Percentiles rank a stretch among this genome's conserved stretches.
Evolutionary conservation across 2,329 filamentous ascomycete genomes (phyloP).

Genomic region (Elsinoe fawcettii): DNA sequence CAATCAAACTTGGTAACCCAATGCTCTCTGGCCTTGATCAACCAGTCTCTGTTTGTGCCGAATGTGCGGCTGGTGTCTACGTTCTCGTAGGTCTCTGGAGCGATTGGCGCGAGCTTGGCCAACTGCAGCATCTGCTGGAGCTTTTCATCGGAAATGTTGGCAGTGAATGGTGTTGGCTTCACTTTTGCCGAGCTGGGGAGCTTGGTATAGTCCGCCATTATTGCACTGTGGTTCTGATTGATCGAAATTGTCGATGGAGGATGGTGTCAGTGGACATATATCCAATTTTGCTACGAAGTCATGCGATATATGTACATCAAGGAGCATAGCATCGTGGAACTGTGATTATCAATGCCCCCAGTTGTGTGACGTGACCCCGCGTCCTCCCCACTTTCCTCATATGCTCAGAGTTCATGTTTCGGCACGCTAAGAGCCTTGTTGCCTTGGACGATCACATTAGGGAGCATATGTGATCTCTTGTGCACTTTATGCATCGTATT

Average conservation of each 20-base stretch:
- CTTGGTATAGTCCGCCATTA: slow-evolving; percentile 24
- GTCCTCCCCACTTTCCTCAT: not conserved
- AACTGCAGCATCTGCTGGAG: slow-evolving; percentile 42
- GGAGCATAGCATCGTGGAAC: not conserved
- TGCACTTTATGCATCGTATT: not conserved
- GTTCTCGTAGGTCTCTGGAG: slow-evolving; percentile 44
- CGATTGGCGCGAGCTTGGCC: slow-evolving; percentile 42
- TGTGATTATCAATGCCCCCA: slow-evolving; percentile 6
- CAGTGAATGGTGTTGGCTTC: slow-evolving; percentile 36
- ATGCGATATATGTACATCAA: not conserved
- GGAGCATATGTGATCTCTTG: not conserved
- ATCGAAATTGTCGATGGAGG: not conserved
- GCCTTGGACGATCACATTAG: not conserved
- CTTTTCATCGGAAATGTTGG: slow-evolving; percentile 37
- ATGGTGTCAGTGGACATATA: too few relatives aligned
- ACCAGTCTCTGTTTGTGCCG: slow-evolving; percentile 43
- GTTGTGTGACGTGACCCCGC: slow-evolving; percentile 9
- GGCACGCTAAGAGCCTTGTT: not conserved
- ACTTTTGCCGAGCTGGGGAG: slow-evolving; percentile 33
- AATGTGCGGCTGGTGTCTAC: slow-evolving; percentile 35
- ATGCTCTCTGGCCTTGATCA: slow-evolving; percentile 32
- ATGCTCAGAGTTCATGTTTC: not conserved
- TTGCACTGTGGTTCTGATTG: not conserved
- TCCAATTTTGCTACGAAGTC: not conserved
- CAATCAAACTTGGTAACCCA: slow-evolving; percentile 32